Evolutionary conservation across 805 yeast species (phyloP), one percentile per base, ranked within the genome.

Genomic region (Naumovozyma castellii): DNA sequence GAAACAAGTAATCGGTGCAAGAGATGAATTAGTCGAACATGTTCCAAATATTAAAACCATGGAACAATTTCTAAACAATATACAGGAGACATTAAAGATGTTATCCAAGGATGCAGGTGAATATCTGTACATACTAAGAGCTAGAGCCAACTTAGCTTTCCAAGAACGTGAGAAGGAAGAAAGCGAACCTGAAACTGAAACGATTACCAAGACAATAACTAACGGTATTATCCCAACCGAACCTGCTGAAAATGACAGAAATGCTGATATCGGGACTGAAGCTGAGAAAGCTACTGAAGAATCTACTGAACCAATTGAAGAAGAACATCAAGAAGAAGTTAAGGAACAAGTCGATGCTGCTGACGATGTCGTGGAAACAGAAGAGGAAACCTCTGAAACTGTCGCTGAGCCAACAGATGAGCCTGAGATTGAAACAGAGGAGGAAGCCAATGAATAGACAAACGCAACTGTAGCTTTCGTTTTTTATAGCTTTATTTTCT

Each of bases 91-190:
- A 41, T 59, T 79, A 37, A 64, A 66, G 34, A 62, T 73, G 13
- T 54, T 82, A 36, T 53, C 71, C 22, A 68, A 73, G 35, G 92
- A 83, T 51, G 72, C 78, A 39, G 78, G 75, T 14, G 78, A 76
- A 36, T 78, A 75, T 51, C 62, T 78, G 44, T 71, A 74, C 25
- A 67, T 76, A 27, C 56, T 75, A 42, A 68, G 80, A 54, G 75
- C 81, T 6, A 68, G 72, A 51, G 79, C 79, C 15, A 76, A 76
- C 48, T 39, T 76, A 32, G 73, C 70, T 25, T 76, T 76, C 56
- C 81, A 76, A 53, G 53, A 55, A 28, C 71, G 80, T 46, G 80
- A 76, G 51, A 64, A 53, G 5, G 42, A 51, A 35, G 34, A 42
- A 12, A 41, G 39, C 27, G 36, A 41, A 35, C 25, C 35, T 10